Percentiles rank a stretch among this genome's conserved stretches.
These are phyloP conservation scores for Elaeis guineensis DNA, from an alignment of 176 grass and related monocot species.

Conservation along the genomic window DNA sequence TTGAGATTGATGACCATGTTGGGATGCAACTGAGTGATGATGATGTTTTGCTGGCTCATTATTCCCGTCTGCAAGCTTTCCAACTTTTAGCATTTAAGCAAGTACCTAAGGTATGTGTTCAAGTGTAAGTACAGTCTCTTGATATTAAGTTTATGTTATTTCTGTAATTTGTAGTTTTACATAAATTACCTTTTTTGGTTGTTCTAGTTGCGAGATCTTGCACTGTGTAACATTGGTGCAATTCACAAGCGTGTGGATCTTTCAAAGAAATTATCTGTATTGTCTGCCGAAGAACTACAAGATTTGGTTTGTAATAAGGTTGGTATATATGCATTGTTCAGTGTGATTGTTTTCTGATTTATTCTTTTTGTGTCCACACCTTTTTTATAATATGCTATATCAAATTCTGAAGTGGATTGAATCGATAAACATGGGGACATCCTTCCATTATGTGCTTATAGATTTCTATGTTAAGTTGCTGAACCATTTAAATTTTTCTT, in stretches of 20 bases:
- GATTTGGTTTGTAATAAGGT: constrained; percentile 93
- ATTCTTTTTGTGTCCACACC: too few species aligned
- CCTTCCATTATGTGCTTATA: too few species aligned
- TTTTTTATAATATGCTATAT: too few species aligned
- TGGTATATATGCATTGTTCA: constrained; percentile 17
- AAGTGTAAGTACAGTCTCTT: constrained; percentile 14
- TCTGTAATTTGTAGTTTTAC: constrained; percentile 9
- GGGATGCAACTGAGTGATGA: constrained; percentile 88
- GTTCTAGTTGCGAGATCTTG: constrained; percentile 62
- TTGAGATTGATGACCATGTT: constrained; percentile 95
- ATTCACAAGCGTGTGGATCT: constrained; percentile 90
- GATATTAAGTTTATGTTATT: background rate
- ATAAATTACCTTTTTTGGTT: constrained; percentile 16
- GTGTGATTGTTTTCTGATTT: constrained; percentile 13
- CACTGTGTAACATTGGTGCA: constrained; percentile 84
- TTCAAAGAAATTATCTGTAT: constrained; percentile 75
- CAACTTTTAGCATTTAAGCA: constrained; percentile 90
- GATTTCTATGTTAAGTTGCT: too few species aligned
- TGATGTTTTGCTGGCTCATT: constrained; percentile 79
- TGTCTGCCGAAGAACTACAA: constrained; percentile 67
- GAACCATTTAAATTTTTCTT: too few species aligned
- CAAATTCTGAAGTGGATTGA: too few species aligned
- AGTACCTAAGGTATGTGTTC: constrained; percentile 64
- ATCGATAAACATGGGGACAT: too few species aligned
- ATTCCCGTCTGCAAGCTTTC: constrained; percentile 82